Evolutionary conservation across 1,284 basidiomycete genomes (phyloP).

Genomic region (Heterobasidion irregulare): DNA sequence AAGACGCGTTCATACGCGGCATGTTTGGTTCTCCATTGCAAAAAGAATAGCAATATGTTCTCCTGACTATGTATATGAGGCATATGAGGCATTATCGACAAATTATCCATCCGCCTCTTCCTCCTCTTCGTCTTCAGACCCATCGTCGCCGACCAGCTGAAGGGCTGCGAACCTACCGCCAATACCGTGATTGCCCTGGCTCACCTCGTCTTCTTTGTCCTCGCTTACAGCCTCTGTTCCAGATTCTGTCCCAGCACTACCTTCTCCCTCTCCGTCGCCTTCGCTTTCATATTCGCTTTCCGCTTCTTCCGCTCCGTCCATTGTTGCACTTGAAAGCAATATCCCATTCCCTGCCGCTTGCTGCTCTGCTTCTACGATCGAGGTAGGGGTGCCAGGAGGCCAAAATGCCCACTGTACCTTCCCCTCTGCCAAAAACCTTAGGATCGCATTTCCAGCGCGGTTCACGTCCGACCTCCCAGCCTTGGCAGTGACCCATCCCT

Average conservation of each 20-base stretch:
- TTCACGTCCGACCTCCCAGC: constrained; percentile 83
- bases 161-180: constrained; percentile 1
- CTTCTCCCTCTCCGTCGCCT: constrained; percentile 15
- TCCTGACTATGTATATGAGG: no score
- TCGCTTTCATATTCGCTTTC: constrained; percentile 26
- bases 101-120: neutral
- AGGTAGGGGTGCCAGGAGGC: constrained; percentile 42
- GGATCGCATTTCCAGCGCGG: constrained; percentile 82
- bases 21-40: neutral
- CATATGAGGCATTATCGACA: neutral
- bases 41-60: neutral
- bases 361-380: constrained; percentile 3
- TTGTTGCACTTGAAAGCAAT: constrained; percentile 39
- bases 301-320: constrained; percentile 17
- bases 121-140: neutral
- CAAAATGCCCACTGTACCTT: constrained; percentile 80
- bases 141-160: neutral
- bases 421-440: constrained; percentile 65
- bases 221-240: constrained; percentile 15
- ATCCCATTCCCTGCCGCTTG: constrained; percentile 34
- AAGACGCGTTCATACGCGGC: no score
- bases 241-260: constrained; percentile 13
- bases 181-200: no score
- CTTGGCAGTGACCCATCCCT: constrained; percentile 84
- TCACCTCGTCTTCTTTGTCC: neutral